Evolutionary conservation across 2,329 filamentous ascomycete genomes (phyloP), one percentile per base, ranked within the genome.

Genomic region (Sporothrix globosa): DNA sequence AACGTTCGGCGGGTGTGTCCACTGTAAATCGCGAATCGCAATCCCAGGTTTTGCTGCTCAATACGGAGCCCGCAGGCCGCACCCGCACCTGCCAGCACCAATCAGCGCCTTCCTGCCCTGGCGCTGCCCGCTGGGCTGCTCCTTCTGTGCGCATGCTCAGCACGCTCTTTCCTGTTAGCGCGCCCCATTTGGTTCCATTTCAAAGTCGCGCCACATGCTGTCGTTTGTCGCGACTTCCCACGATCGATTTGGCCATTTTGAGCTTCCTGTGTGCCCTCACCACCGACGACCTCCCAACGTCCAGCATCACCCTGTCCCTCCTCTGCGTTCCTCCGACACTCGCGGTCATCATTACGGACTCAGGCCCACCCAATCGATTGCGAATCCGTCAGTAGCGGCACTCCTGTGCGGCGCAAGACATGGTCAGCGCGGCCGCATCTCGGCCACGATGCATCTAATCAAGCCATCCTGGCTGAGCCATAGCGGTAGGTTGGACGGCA

Each of bases 401-500:
- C 56, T 63, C 69, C 65, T 17, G 27, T 46, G 48, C 72, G 71
- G 71, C 66, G 48, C 73, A 72, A 75, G 74, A 71, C 68, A 74
- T 73, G 72, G 61, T 72, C 71, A 66, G 24, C 67, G 52, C 53
- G 58, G 67, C 67, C 69, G 72, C 68, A 58, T 60, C 46, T 19
- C 60, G 69, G 70, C 75, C 76, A 82, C 73, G 75, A 94, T 95
- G 92, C 90, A 89, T 84, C 88, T 97, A 82, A 92, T 96, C 81
- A 97, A 96, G 88, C 95, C 95, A 76, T 89, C 92, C 79, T 98
- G 95, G 94, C 89, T 98, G 77, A 95, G 92, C 80, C 95, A 97
- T 83, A 93, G 92, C 82, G 94, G 91, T 92, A 83, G 74, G 82
- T 80, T 67, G 7, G 5, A 27, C 4, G 46, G 21, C 3, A 13